Evolutionary conservation across 2,329 filamentous ascomycete species (phyloP).

Genomic region (Fusarium protoensiforme): DNA sequence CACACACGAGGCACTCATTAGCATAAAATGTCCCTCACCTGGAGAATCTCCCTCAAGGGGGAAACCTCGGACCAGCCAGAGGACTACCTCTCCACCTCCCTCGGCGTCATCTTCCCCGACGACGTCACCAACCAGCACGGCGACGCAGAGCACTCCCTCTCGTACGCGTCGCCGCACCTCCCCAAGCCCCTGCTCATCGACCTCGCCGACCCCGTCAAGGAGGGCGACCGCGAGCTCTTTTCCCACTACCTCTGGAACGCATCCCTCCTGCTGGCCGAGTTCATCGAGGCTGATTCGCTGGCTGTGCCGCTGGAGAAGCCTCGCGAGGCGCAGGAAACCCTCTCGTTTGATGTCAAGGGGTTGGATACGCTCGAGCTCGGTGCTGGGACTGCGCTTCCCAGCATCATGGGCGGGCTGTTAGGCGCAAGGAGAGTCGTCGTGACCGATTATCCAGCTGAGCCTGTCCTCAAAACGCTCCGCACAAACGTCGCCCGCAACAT

Average conservation of each 20-base stretch:
- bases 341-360: constrained; percentile 60
- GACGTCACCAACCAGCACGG: constrained; percentile 75
- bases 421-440: constrained; percentile 65
- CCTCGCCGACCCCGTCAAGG: constrained; percentile 60
- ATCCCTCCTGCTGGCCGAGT: constrained; percentile 64
- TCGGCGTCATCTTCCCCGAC: constrained; percentile 75
- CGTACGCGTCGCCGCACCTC: constrained; percentile 67
- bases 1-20: not conserved
- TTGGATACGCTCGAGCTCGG: constrained; percentile 72
- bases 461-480: constrained; percentile 68
- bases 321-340: constrained; percentile 9
- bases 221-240: constrained; percentile 70
- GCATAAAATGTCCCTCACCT: constrained; percentile 57
- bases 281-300: constrained; percentile 63
- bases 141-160: constrained; percentile 66
- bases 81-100: constrained; percentile 68
- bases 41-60: constrained; percentile 44
- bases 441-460: constrained; percentile 74
- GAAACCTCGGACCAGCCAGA: constrained; percentile 55
- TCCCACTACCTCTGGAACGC: constrained; percentile 82
- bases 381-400: constrained; percentile 69
- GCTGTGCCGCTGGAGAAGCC: constrained; percentile 28
- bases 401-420: constrained; percentile 59
- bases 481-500: constrained; percentile 68
- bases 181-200: constrained; percentile 57